These are phyloP conservation scores for Xerocomus subilludens DNA, from an alignment of 1,284 basidiomycete genomes.

Conservation along the genomic window DNA sequence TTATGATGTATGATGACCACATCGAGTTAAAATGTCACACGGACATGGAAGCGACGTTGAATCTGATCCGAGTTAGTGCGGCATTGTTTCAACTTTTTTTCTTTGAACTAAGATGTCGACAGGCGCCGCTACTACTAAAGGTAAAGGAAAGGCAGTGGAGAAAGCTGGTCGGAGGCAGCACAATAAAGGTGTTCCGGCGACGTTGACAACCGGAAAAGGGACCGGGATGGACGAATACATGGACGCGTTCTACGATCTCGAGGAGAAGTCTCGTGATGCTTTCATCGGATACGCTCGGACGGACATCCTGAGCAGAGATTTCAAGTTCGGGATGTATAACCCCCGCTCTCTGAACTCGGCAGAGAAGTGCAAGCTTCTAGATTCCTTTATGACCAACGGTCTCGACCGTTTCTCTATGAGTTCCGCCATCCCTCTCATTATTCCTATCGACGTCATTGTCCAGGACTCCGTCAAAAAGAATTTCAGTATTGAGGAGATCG, in stretches of 20 bases:
- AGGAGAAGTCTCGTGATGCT: background rate
- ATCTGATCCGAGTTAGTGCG: no score
- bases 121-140: no score
- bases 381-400: slow-evolving; percentile 11
- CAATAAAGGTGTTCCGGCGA: no score
- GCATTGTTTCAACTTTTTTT: no score
- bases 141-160: background rate
- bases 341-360: background rate
- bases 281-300: slow-evolving; percentile 2
- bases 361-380: background rate
- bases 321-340: slow-evolving; percentile 13
- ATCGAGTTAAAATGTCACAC: no score
- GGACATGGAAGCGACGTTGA: no score
- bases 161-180: no score
- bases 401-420: background rate
- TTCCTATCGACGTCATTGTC: background rate
- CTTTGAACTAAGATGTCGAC: no score
- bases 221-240: background rate
- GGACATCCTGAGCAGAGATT: background rate
- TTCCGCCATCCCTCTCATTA: slow-evolving; percentile 1
- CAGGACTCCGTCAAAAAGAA: background rate
- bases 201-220: no score
- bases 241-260: background rate
- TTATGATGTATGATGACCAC: no score
- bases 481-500: background rate